A percentile compares a stretch with the other conserved stretches of the same genome.
These are phyloP conservation scores for Backusella circina DNA, from an alignment of 192 early-diverging fungal genomes.

Conservation along the genomic window DNA sequence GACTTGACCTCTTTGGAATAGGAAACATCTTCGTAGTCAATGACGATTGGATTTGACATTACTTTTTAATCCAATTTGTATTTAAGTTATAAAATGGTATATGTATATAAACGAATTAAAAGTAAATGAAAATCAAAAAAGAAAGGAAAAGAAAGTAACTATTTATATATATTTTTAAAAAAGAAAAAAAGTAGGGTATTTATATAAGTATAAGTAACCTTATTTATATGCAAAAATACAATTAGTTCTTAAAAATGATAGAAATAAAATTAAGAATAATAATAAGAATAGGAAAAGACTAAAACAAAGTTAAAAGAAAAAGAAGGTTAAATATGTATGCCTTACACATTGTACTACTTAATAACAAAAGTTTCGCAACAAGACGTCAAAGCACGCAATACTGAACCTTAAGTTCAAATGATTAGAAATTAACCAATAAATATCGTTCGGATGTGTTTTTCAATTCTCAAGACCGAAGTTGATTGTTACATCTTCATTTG, in stretches of 20 bases:
- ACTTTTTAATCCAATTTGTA: not conserved
- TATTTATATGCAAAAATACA: not conserved
- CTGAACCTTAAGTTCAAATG: conserved; percentile 1
- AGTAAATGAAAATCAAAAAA: not conserved
- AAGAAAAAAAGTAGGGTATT: not conserved
- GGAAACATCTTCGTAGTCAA: conserved; percentile 20
- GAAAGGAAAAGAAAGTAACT: not conserved
- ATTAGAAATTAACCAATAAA: not conserved
- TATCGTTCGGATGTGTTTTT: conserved; percentile 1
- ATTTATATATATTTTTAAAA: not conserved
- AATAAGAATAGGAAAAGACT: not conserved
- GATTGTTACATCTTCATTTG: not conserved
- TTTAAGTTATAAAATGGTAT: not conserved
- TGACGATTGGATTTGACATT: conserved; percentile 5
- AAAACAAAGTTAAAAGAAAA: not conserved
- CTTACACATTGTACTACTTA: not conserved
- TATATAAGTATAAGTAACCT: not conserved
- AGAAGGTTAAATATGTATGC: not conserved
- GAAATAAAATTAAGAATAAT: not conserved
- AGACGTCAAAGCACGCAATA: conserved; percentile 19
- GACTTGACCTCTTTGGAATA: conserved; percentile 12
- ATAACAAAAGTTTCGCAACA: conserved; percentile 12
- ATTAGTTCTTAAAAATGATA: not conserved
- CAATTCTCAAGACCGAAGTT: not conserved
- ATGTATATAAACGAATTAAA: not conserved